phyloP scores from a whole-genome alignment of 495 filamentous ascomycete species.

The Trichocladium antarcticum region DNA sequence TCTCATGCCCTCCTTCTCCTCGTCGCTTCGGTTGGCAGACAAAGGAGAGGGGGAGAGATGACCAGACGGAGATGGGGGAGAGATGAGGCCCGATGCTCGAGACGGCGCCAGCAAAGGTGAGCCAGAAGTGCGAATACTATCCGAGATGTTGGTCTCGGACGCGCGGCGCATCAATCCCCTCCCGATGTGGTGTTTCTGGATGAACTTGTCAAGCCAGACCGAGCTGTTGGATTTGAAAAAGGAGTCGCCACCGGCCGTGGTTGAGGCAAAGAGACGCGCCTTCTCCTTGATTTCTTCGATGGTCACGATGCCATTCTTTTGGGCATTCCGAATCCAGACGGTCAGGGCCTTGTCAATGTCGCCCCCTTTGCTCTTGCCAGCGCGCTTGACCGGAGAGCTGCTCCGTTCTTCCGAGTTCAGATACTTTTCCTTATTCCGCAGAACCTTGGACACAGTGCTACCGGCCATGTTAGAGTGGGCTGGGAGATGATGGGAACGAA shows the following conservation, averaged over 20 bases:
- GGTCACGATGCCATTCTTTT: conserved; percentile 66
- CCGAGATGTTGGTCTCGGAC: conserved; percentile 54
- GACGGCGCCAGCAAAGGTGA: conserved; percentile 44
- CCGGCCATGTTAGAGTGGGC: conserved; percentile 11
- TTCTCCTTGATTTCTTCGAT: conserved; percentile 82
- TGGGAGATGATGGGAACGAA: neutral
- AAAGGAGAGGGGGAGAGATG: conserved; percentile 55
- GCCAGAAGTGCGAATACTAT: conserved; percentile 40
- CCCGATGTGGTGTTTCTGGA: conserved; percentile 74
- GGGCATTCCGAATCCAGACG: conserved; percentile 75
- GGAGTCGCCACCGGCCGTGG: conserved; percentile 57
- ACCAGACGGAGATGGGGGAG: conserved; percentile 58
- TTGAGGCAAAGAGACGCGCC: conserved; percentile 72
- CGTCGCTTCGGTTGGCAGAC: conserved; percentile 57
- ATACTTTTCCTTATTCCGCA: conserved; percentile 95
- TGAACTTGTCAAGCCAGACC: conserved; percentile 92
- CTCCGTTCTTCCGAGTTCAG: conserved; percentile 78
- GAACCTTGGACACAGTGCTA: conserved; percentile 95
- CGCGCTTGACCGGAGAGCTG: conserved; percentile 74
- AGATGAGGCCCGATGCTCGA: conserved; percentile 60
- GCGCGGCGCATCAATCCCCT: conserved; percentile 53
- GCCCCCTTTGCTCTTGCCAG: conserved; percentile 74
- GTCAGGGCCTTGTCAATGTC: conserved; percentile 92
- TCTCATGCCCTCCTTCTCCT: conserved; percentile 40
- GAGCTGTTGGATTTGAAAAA: conserved; percentile 63